These are phyloP conservation scores for Aspergillus candidus DNA, from an alignment of 2,329 filamentous ascomycete species.

Conservation along the genomic window DNA sequence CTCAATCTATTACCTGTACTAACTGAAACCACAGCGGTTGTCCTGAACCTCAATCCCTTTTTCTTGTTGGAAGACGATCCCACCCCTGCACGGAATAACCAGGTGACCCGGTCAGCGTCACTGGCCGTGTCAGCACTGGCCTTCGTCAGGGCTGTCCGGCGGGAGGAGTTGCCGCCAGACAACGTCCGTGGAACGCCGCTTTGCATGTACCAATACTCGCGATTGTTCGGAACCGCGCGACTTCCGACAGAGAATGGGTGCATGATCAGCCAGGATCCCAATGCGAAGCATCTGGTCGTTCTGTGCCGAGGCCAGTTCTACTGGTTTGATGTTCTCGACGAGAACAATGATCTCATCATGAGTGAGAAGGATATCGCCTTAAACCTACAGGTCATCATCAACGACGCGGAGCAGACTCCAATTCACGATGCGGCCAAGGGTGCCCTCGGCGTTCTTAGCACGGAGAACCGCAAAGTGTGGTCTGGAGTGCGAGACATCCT, in stretches of 20 bases:
- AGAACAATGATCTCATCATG: conserved; percentile 95
- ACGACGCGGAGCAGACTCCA: conserved; percentile 81
- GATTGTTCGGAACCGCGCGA: conserved; percentile 88
- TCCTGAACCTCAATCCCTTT: conserved; percentile 95
- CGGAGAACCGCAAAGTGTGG: conserved; percentile 95
- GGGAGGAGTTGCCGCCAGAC: conserved; percentile 88
- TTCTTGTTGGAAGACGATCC: conserved; percentile 97
- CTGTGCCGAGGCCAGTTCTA: conserved; percentile 95
- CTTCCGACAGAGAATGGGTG: conserved; percentile 93
- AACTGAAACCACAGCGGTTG: conserved; percentile 54
- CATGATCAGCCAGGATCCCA: conserved; percentile 88
- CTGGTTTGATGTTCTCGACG: conserved; percentile 96
- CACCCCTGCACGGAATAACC: conserved; percentile 91
- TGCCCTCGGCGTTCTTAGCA: conserved; percentile 86
- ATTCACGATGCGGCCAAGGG: conserved; percentile 95
- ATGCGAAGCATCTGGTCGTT: conserved; percentile 89
- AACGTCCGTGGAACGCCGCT: conserved; percentile 75
- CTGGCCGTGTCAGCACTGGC: conserved; percentile 83
- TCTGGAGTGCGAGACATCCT: conserved; percentile 83
- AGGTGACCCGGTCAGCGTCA: conserved; percentile 89
- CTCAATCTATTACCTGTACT: conserved; percentile 5
- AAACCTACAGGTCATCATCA: conserved; percentile 85
- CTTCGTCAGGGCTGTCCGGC: conserved; percentile 86
- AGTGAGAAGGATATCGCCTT: conserved; percentile 86
- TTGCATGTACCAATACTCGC: conserved; percentile 97